phyloP scores from a whole-genome alignment of 129 eudicot species.

The Silybum marianum region DNA sequence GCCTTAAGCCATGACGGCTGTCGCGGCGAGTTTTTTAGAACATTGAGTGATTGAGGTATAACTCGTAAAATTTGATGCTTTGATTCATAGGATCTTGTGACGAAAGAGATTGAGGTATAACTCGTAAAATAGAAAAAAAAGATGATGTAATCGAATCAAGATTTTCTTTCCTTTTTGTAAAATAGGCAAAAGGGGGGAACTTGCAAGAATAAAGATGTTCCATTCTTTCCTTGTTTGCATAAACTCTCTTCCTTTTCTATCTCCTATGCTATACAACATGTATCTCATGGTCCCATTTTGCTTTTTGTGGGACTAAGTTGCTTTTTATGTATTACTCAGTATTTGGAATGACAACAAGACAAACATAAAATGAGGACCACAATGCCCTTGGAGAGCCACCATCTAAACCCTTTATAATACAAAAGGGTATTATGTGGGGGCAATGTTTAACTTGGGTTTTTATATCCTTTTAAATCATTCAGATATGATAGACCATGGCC shows the following conservation, averaged over 20 bases:
- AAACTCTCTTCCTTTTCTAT: constrained; percentile 21
- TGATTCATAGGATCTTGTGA: neutral
- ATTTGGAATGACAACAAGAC: constrained; percentile 15
- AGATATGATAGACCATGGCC: neutral
- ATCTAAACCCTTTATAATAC: constrained; percentile 11
- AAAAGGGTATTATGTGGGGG: constrained; percentile 34
- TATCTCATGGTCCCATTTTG: constrained; percentile 32
- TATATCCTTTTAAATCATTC: neutral
- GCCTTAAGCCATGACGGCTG: no score
- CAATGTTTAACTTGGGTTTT: constrained; percentile 27
- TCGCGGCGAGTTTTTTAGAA: no score
- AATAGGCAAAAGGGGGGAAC: constrained; percentile 12
- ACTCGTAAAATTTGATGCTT: neutral
- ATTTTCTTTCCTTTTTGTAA: neutral
- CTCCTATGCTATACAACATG: neutral
- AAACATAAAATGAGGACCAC: constrained; percentile 4
- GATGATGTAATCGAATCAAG: neutral
- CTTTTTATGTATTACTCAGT: neutral
- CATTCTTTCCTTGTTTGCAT: constrained; percentile 39
- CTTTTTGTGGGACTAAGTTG: constrained; percentile 4
- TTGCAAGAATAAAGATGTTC: constrained; percentile 9
- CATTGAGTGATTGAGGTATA: no score
- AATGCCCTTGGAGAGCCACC: constrained; percentile 17
- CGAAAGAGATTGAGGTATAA: neutral
- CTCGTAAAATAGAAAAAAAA: neutral